phyloP scores from a whole-genome alignment of 2,329 filamentous ascomycete species.

The Herpotrichia juniperi region DNA sequence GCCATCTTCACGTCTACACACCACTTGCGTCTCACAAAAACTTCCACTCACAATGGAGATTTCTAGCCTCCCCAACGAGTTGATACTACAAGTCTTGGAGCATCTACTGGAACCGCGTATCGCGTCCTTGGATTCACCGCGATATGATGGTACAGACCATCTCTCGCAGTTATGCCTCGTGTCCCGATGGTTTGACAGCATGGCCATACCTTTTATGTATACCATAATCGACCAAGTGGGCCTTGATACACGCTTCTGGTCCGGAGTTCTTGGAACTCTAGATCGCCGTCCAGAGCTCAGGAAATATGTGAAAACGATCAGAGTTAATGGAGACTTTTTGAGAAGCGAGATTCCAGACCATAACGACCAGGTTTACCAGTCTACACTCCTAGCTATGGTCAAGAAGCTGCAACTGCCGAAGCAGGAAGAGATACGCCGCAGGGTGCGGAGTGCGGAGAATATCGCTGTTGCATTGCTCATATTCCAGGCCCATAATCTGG shows the following conservation, averaged over 20 bases:
- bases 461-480: background rate
- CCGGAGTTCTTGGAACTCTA: background rate
- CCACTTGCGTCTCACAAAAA: no score
- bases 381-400: background rate
- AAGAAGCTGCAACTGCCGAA: background rate
- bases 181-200: background rate
- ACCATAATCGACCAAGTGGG: background rate
- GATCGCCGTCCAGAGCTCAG: background rate
- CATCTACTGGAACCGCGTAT: background rate
- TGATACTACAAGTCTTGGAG: conserved; percentile 1
- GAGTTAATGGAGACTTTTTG: background rate
- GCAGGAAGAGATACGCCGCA: background rate
- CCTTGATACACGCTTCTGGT: background rate
- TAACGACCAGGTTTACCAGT: no score
- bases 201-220: background rate
- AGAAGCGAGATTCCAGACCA: background rate
- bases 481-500: background rate
- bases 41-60: no score
- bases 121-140: background rate
- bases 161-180: background rate
- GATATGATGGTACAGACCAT: background rate
- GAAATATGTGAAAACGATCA: background rate
- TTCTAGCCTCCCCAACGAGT: background rate
- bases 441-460: no score
- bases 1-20: no score